These are phyloP conservation scores for Trametes hirsuta DNA, from an alignment of 1,284 basidiomycete species.

Conservation along the genomic window DNA sequence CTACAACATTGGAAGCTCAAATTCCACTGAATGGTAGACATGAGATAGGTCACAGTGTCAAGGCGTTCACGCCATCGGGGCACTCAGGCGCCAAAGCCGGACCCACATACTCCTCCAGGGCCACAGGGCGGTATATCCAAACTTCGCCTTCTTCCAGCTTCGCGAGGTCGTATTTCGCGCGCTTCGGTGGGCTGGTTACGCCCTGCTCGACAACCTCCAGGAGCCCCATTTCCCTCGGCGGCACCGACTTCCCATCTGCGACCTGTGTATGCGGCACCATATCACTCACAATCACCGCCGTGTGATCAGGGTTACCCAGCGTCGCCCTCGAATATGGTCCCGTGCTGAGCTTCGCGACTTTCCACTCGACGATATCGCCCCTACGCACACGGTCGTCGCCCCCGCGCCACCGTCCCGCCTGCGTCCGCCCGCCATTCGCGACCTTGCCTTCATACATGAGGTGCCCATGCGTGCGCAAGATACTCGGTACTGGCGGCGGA, in stretches of 20 bases:
- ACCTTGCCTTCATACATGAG: slow-evolving; percentile 52
- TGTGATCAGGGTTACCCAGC: slow-evolving; percentile 42
- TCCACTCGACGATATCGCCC: slow-evolving; percentile 63
- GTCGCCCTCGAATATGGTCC: slow-evolving; percentile 27
- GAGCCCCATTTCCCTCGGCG: slow-evolving; percentile 33
- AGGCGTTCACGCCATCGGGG: slow-evolving; percentile 27
- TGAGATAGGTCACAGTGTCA: slow-evolving; percentile 8
- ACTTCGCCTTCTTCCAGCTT: slow-evolving; percentile 41
- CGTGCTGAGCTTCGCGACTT: slow-evolving; percentile 40
- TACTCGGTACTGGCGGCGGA: slow-evolving; percentile 50
- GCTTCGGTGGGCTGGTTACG: slow-evolving; percentile 33
- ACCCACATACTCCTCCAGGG: slow-evolving; percentile 40
- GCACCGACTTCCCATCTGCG: slow-evolving; percentile 29
- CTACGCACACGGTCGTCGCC: slow-evolving; percentile 54
- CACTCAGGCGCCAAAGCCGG: slow-evolving; percentile 27
- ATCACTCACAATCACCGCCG: slow-evolving; percentile 40
- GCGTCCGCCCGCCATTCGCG: slow-evolving; percentile 33
- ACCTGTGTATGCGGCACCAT: slow-evolving; percentile 30
- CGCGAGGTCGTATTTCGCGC: slow-evolving; percentile 35
- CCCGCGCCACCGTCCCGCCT: slow-evolving; percentile 53
- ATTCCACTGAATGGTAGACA: too few species aligned
- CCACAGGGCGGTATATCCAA: slow-evolving; percentile 45
- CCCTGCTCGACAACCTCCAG: slow-evolving; percentile 44
- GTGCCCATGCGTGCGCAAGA: slow-evolving; percentile 57
- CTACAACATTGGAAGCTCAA: too few species aligned